Percentiles rank a stretch among this genome's conserved stretches.
These are phyloP conservation scores for Citrus glauca DNA, from an alignment of 345 rosid genomes.

Conservation along the genomic window DNA sequence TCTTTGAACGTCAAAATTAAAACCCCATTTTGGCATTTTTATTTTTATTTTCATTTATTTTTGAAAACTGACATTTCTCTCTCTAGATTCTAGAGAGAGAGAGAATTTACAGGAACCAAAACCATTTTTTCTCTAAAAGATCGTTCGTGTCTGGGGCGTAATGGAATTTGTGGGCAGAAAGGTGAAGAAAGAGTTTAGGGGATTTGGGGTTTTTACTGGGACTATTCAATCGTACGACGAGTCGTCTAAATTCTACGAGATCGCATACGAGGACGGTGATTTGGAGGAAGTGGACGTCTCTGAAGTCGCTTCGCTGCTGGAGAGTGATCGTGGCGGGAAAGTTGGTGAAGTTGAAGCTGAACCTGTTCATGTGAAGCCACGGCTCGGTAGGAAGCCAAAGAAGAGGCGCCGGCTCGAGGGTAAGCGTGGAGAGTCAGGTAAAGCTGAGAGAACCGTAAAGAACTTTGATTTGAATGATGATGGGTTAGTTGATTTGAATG, in stretches of 20 bases:
- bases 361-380: slow-evolving; percentile 27
- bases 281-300: slow-evolving; percentile 52
- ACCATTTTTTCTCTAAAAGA: background rate
- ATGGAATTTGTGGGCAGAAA: slow-evolving; percentile 72
- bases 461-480: slow-evolving; percentile 49
- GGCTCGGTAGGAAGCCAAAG: slow-evolving; percentile 41
- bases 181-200: slow-evolving; percentile 52
- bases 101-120: background rate
- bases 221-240: slow-evolving; percentile 56
- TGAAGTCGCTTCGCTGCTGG: slow-evolving; percentile 41
- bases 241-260: slow-evolving; percentile 47
- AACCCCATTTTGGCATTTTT: background rate
- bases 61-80: background rate
- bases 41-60: too few relatives aligned
- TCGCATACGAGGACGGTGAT: slow-evolving; percentile 61
- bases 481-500: slow-evolving; percentile 18
- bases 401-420: slow-evolving; percentile 46
- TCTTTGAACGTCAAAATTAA: background rate
- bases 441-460: slow-evolving; percentile 23
- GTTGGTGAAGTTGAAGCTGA: slow-evolving; percentile 17
- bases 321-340: slow-evolving; percentile 7
- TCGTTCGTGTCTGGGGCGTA: background rate
- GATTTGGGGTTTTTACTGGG: slow-evolving; percentile 43
- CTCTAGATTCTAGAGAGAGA: background rate
- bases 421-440: slow-evolving; percentile 28